These are phyloP conservation scores for Microbotryum intermedium DNA, from an alignment of 1,284 basidiomycete species.

Conservation along the genomic window DNA sequence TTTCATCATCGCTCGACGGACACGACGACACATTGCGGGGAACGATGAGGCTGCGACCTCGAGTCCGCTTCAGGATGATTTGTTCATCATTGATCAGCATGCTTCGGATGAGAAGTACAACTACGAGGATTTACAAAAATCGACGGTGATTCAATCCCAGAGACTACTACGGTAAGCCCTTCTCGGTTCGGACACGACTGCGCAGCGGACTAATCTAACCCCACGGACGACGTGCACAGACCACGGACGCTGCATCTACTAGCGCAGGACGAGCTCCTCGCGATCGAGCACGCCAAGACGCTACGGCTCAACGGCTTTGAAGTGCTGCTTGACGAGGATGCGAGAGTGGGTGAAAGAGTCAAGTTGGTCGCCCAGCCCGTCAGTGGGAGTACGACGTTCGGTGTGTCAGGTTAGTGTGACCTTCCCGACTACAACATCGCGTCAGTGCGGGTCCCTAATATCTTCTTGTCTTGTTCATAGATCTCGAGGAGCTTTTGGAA, in stretches of 20 bases:
- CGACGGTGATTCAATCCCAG: constrained; percentile 80
- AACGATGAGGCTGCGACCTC: constrained; percentile 11
- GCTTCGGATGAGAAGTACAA: constrained; percentile 91
- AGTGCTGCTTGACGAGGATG: constrained; percentile 51
- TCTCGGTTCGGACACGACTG: not conserved
- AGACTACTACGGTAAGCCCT: constrained; percentile 60
- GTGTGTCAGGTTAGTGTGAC: constrained; percentile 49
- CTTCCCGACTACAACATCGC: too few relatives aligned
- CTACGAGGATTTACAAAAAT: constrained; percentile 84
- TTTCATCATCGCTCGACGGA: constrained; percentile 77
- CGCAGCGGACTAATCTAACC: not conserved
- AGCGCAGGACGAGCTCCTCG: constrained; percentile 80
- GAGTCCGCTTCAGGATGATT: constrained; percentile 54
- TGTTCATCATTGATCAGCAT: constrained; percentile 75
- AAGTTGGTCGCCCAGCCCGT: constrained; percentile 75
- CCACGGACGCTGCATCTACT: constrained; percentile 72
- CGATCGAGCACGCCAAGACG: constrained; percentile 73
- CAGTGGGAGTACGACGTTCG: constrained; percentile 80
- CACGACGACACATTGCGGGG: not conserved
- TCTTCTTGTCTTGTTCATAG: constrained; percentile 53
- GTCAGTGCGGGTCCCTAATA: constrained; percentile 47
- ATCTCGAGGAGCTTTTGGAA: constrained; percentile 89
- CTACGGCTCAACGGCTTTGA: constrained; percentile 85
- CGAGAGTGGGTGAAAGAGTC: constrained; percentile 50
- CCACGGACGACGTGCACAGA: constrained; percentile 42